Base-by-base conservation (phyloP, 768 basidiomycete species). In the Suillus decipiens region DNA sequence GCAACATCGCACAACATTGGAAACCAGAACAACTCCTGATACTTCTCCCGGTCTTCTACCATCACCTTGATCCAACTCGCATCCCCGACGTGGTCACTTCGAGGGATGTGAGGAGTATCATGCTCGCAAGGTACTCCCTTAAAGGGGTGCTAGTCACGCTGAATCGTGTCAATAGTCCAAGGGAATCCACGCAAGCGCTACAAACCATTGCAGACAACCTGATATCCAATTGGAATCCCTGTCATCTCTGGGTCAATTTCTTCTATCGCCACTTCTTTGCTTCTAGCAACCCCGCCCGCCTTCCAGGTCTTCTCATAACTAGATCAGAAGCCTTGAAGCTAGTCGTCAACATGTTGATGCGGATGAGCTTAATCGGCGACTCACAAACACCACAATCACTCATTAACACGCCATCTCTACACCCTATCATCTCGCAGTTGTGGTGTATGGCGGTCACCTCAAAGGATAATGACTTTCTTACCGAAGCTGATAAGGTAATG, bases 41-140 rank as follows among this genome's bases (percentile, higher is more conserved):
- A 14, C n/a, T 60, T 6, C 59, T 60, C 11, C 59, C 59, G 34
- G 54, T 60, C n/a, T 60, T 60, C 31, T 60, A 60, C 12, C 31
- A 48, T 31, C 59, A 60, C 50, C 59, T 60, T 37, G 59, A 60
- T 57, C 59, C 59, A 34, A 31, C 59, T 48, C 59, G 43, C 15
- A 60, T 60, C 31, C 59, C 59, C 39, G 56, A 57, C 41, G 56
- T 57, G 17, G 37, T 57, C 28, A 57, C 39, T 57, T 57, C 56
- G 10, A 57, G 41, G 39, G 56, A 57, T 24, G 56, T 57, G 37
- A 57, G 56, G 11, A 19, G 36, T 7, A 41, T 57, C 39, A 57
- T 57, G 56, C 24, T 57, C 24, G 56, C 56, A 41, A 41, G 56
- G 39, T 57, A 57, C 39, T 57, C 56, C 39, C 56, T 57, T 42